A percentile compares a stretch with the other conserved stretches of the same genome.
Conservation (phyloP, 208 protist species). For the Wallacemonas sp. region DNA sequence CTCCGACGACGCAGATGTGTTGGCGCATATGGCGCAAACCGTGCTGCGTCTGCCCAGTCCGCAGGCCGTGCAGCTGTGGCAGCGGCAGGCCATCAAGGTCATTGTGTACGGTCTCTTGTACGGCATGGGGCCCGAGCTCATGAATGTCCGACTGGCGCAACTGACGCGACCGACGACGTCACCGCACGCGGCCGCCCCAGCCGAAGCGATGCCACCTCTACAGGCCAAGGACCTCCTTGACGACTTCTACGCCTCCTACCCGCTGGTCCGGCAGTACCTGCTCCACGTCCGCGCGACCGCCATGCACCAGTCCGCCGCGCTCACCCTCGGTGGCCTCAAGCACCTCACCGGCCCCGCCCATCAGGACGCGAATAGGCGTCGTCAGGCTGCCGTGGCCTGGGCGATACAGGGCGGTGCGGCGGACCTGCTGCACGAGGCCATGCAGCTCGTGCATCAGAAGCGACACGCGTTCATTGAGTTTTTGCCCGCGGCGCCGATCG, state of each 20-base stretch:
- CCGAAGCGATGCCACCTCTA: neutral
- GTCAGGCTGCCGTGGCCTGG: slow-evolving; percentile 67
- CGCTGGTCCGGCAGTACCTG: slow-evolving; percentile 56
- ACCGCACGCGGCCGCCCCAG: neutral
- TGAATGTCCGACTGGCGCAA: slow-evolving; percentile 48
- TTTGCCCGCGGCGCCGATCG: slow-evolving; percentile 52
- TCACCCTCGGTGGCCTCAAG: slow-evolving; percentile 52
- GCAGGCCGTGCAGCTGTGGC: slow-evolving; percentile 28
- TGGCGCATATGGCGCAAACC: slow-evolving; percentile 45
- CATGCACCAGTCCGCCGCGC: slow-evolving; percentile 33
- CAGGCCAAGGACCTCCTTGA: slow-evolving; percentile 46
- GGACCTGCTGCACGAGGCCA: slow-evolving; percentile 80
- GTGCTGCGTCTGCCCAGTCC: slow-evolving; percentile 29
- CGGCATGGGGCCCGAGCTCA: slow-evolving; percentile 76
- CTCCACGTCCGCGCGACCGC: slow-evolving; percentile 44
- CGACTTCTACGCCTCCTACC: slow-evolving; percentile 64
- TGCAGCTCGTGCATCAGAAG: slow-evolving; percentile 65
- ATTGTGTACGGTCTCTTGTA: slow-evolving; percentile 92
- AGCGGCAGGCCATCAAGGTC: slow-evolving; percentile 72
- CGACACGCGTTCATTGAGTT: slow-evolving; percentile 58
- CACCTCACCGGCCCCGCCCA: slow-evolving; percentile 35
- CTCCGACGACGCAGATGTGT: slow-evolving; percentile 38
- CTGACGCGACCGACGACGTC: neutral
- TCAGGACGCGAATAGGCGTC: slow-evolving; percentile 46
- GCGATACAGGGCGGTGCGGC: slow-evolving; percentile 87